Percentiles rank a stretch among this genome's conserved stretches.
These are phyloP conservation scores for Trichoderma brevicompactum DNA, from an alignment of 2,329 filamentous ascomycete genomes.

Conservation along the genomic window DNA sequence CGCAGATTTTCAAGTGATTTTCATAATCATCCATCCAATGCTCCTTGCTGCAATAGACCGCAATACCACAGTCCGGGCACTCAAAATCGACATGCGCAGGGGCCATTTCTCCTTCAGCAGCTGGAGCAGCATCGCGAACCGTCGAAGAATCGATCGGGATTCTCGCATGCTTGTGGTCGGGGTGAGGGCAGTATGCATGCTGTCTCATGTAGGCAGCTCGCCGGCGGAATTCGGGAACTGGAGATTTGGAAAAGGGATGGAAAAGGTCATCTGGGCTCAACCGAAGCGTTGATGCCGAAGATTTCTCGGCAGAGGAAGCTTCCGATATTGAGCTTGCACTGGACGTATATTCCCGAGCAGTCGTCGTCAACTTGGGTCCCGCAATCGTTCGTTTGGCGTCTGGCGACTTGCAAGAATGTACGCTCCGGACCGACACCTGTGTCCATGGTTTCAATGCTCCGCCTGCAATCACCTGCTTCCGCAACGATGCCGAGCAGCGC, in stretches of 20 bases:
- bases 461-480: conserved; percentile 38
- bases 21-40: conserved; percentile 98
- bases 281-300: conserved; percentile 36
- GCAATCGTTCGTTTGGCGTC: conserved; percentile 31
- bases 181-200: conserved; percentile 92
- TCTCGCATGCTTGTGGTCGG: conserved; percentile 78
- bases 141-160: conserved; percentile 67
- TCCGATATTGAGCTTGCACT: conserved; percentile 36
- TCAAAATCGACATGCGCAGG: conserved; percentile 89
- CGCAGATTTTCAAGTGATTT: conserved; percentile 87
- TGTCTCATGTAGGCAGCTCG: conserved; percentile 90
- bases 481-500: conserved; percentile 45
- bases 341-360: conserved; percentile 41
- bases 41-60: conserved; percentile 89
- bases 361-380: conserved; percentile 30
- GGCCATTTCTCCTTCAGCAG: conserved; percentile 60
- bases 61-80: conserved; percentile 93
- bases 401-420: conserved; percentile 37
- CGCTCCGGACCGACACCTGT: conserved; percentile 37
- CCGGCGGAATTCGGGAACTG: conserved; percentile 82
- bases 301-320: conserved; percentile 36
- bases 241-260: conserved; percentile 87
- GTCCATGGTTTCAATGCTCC: conserved; percentile 36
- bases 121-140: conserved; percentile 61
- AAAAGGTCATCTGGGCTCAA: conserved; percentile 83